These are phyloP conservation scores for Epichloe aotearoae DNA, from an alignment of 2,329 filamentous ascomycete species.

Conservation along the genomic window DNA sequence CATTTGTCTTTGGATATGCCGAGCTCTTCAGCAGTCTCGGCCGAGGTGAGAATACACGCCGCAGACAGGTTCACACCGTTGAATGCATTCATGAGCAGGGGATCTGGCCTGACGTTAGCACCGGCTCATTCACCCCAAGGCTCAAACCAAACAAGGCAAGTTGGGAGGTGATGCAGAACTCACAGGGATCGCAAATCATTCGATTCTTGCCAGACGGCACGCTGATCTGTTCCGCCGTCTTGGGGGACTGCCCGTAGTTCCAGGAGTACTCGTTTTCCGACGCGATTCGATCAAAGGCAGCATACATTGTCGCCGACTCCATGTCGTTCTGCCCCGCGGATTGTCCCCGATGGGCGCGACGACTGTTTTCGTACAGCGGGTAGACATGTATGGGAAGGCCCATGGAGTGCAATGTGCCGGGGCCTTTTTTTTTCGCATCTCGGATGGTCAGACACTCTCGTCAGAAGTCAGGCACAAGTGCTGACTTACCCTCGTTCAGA, in stretches of 20 bases:
- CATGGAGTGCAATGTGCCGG: slow-evolving; percentile 43
- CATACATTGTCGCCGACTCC: slow-evolving; percentile 48
- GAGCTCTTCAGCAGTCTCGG: slow-evolving; percentile 37
- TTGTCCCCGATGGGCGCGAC: slow-evolving; percentile 43
- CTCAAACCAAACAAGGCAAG: not conserved
- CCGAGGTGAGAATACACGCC: slow-evolving; percentile 46
- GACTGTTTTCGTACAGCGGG: slow-evolving; percentile 52
- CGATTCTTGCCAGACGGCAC: slow-evolving; percentile 43
- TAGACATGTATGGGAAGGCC: slow-evolving; percentile 55
- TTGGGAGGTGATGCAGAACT: slow-evolving; percentile 9
- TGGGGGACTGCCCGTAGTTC: slow-evolving; percentile 35
- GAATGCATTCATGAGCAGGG: slow-evolving; percentile 58
- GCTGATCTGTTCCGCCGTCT: slow-evolving; percentile 37
- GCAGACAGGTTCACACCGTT: slow-evolving; percentile 53
- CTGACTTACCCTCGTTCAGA: slow-evolving; percentile 17
- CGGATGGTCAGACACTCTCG: too few species aligned
- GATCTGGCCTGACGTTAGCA: slow-evolving; percentile 31
- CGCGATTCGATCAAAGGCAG: slow-evolving; percentile 44
- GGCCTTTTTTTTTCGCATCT: slow-evolving; percentile 22
- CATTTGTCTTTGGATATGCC: slow-evolving; percentile 41
- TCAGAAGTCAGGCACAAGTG: too few species aligned
- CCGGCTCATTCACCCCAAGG: not conserved
- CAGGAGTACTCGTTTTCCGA: slow-evolving; percentile 40
- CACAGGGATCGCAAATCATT: slow-evolving; percentile 57
- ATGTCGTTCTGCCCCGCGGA: slow-evolving; percentile 39